Evolutionary conservation across 2,329 filamentous ascomycete genomes (phyloP), one percentile per base, ranked within the genome.

Genomic region (Aspergillus piperis): DNA sequence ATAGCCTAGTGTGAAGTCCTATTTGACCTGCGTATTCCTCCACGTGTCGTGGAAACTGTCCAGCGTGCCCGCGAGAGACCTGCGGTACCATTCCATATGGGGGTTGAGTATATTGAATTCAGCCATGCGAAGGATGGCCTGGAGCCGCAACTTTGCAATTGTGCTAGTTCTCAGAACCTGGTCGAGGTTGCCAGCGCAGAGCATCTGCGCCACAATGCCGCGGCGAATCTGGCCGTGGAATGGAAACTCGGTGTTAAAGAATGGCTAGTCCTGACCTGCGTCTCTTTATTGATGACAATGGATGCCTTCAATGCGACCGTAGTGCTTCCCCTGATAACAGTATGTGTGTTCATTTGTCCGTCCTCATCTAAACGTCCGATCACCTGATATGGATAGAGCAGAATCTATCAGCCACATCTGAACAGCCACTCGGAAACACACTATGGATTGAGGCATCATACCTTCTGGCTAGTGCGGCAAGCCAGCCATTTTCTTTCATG

Each of bases 381-480:
- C 59, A 50, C 19, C 44, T 52, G 52, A 39, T 5, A 27, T 17
- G 21, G 5, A 25, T 50, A 74, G 64, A 54, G 73, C 63, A 74
- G 64, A 53, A 73, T 63, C 68, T 65, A 64, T 82, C 65, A 68
- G 78, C 42, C 49, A 68, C 15, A 63, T 76, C 63, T 66, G 80
- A 23, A 53, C 73, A 48, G 67, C 75, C 59, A 60, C 72, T 63
- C 63, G 77, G 36, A 8, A 73, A 77, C 50, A 73, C 78, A 0
- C 79, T 84, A 59, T 85, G 83, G 83, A 75, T 80, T 11, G 81
- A 79, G 2, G 80, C 81, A 0, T 75, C 77, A 3, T 84, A 83
- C 60, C 74, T 84, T 0, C 69, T 83, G 5, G 63, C 68, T 54
- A 71, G 66, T 53, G 68, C 71, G 17, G 63, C 66, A 10, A 69